Evolutionary conservation across 139 green algal genomes (phyloP).

Genomic region (Astrephomene gubernaculifera): DNA sequence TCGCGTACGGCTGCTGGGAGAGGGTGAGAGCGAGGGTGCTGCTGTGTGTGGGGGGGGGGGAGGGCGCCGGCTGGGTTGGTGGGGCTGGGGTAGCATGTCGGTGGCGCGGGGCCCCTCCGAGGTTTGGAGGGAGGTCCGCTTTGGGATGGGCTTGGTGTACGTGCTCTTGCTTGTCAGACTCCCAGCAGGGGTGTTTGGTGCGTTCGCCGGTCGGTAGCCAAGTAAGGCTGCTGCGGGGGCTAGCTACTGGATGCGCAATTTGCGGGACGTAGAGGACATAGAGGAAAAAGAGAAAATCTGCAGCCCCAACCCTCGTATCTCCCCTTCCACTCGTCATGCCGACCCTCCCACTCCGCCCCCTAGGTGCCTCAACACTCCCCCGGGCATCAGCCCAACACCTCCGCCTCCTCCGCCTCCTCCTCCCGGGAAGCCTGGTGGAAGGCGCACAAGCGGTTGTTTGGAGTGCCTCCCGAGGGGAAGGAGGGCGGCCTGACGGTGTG

Average conservation of each 20-base stretch:
- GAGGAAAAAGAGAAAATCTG: too few relatives aligned
- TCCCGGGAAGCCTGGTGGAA: background rate
- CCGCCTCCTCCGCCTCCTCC: too few relatives aligned
- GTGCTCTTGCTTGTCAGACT: background rate
- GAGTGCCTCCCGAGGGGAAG: background rate
- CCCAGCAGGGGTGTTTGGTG: too few relatives aligned
- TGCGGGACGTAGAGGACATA: too few relatives aligned
- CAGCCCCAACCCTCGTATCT: too few relatives aligned
- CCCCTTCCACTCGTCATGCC: too few relatives aligned
- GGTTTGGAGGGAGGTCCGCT: background rate
- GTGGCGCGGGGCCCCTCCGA: background rate
- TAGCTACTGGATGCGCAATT: too few relatives aligned
- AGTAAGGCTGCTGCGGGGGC: too few relatives aligned
- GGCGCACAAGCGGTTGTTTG: background rate
- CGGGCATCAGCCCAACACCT: too few relatives aligned
- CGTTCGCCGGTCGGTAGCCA: too few relatives aligned
- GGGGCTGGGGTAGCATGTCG: background rate
- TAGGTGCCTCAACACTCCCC: too few relatives aligned
- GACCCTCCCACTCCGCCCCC: background rate
- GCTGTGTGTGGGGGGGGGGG: background rate
- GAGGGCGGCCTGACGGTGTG: background rate
- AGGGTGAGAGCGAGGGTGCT: background rate
- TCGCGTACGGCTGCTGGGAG: background rate
- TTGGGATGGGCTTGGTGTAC: too few relatives aligned
- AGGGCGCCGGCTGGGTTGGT: background rate